A percentile compares a stretch with the other conserved stretches of the same genome.
Evolutionary conservation across 2,329 filamentous ascomycete species (phyloP).

Genomic region (Dryadomyces quercivorus): DNA sequence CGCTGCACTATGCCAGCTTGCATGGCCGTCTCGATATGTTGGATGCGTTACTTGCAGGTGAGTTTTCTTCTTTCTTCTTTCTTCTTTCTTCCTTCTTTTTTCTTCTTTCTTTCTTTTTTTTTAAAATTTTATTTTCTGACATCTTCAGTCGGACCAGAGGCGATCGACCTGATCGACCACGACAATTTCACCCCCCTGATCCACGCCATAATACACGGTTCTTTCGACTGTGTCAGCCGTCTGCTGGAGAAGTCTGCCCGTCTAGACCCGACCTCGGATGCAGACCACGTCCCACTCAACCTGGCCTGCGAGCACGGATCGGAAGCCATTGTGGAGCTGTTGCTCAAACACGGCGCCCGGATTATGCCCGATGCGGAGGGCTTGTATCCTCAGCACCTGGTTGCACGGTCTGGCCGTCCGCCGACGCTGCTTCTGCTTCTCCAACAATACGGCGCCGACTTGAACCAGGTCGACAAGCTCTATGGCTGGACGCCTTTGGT

Average conservation of each 20-base stretch:
- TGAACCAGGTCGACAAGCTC: conserved; percentile 87
- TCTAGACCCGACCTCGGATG: conserved; percentile 72
- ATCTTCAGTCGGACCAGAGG: conserved; percentile 50
- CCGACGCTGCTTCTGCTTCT: conserved; percentile 70
- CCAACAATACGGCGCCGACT: conserved; percentile 73
- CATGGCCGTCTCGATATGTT: conserved; percentile 82
- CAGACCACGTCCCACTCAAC: conserved; percentile 89
- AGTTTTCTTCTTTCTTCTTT: conserved; percentile 6
- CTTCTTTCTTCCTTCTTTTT: neutral
- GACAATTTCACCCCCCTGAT: conserved; percentile 96
- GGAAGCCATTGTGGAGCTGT: conserved; percentile 67
- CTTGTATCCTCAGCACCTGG: conserved; percentile 91
- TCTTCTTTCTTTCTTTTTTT: neutral
- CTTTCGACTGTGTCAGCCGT: conserved; percentile 66
- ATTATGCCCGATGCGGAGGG: conserved; percentile 94
- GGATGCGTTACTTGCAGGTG: conserved; percentile 56
- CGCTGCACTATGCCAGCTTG: conserved; percentile 92
- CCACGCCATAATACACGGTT: conserved; percentile 83
- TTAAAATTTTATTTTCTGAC: neutral
- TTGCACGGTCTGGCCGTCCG: conserved; percentile 76
- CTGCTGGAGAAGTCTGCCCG: conserved; percentile 70
- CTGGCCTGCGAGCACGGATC: conserved; percentile 91
- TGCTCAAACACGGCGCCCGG: conserved; percentile 67
- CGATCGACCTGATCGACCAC: conserved; percentile 81
- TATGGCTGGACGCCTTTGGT: conserved; percentile 97